A percentile compares a stretch with the other conserved stretches of the same genome.
Conservation (phyloP, 163 green algal genomes). For the Trebouxiophyceae sp. region DNA sequence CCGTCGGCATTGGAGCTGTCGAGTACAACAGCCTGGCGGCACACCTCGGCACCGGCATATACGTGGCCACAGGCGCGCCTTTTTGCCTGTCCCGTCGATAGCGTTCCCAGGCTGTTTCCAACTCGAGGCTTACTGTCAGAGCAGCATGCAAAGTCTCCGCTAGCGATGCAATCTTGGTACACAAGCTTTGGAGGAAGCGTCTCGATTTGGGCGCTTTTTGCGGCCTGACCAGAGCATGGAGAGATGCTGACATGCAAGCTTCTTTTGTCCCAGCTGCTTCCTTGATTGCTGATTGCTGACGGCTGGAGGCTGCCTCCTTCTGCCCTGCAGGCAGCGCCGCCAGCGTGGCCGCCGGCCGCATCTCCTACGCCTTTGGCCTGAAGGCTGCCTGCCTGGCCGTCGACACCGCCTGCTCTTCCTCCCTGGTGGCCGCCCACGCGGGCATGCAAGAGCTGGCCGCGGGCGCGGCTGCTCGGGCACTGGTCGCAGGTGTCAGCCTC, state of each 20-base stretch:
- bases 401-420: constrained; percentile 84
- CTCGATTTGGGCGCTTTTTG: too few relatives aligned
- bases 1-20: constrained; percentile 35
- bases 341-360: constrained; percentile 54
- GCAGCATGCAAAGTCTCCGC: too few relatives aligned
- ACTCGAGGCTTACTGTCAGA: too few relatives aligned
- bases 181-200: too few relatives aligned
- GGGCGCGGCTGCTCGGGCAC: background rate
- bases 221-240: too few relatives aligned
- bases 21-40: constrained; percentile 34
- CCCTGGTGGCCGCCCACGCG: constrained; percentile 61
- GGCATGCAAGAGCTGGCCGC: constrained; percentile 9
- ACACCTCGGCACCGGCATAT: constrained; percentile 15
- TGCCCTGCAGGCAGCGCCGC: constrained; percentile 4
- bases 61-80: constrained; percentile 28
- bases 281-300: background rate
- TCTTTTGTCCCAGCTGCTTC: too few relatives aligned
- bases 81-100: background rate
- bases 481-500: constrained; percentile 25
- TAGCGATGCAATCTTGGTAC: too few relatives aligned
- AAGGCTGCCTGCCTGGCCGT: constrained; percentile 65
- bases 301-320: background rate
- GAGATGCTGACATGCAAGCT: too few relatives aligned
- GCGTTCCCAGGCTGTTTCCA: too few relatives aligned
- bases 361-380: constrained; percentile 73